Evolutionary conservation across 2,329 filamentous ascomycete species (phyloP).

Genomic region (Malbranchea zuffiana): DNA sequence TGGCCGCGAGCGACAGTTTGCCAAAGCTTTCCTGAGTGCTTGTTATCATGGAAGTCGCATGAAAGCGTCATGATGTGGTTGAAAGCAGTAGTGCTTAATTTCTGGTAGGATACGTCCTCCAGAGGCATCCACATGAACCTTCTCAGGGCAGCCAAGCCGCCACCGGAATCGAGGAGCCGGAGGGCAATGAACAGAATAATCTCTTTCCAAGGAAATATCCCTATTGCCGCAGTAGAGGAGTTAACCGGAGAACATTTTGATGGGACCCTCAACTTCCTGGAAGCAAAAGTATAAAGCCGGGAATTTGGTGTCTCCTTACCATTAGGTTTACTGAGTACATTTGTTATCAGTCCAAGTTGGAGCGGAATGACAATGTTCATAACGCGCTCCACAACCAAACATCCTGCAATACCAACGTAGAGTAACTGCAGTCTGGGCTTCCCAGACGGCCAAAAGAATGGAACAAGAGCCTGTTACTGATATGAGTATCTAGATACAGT

Average conservation of each 20-base stretch:
- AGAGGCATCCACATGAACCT: constrained; percentile 45
- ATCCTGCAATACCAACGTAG: constrained; percentile 54
- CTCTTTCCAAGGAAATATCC: constrained; percentile 42
- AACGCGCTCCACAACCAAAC: constrained; percentile 58
- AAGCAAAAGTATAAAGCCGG: background rate
- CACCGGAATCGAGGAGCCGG: constrained; percentile 41
- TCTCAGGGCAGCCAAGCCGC: constrained; percentile 42
- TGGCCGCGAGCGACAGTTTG: constrained; percentile 54
- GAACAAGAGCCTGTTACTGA: constrained; percentile 53
- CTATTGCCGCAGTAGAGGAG: constrained; percentile 14
- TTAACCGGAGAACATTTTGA: background rate
- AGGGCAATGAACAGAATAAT: constrained; percentile 43
- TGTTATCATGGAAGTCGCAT: constrained; percentile 59
- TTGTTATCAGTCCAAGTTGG: constrained; percentile 68
- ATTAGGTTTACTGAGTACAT: constrained; percentile 48
- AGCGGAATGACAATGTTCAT: constrained; percentile 70
- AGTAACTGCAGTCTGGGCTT: constrained; percentile 57
- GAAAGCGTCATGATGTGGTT: constrained; percentile 58
- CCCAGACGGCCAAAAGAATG: constrained; percentile 65
- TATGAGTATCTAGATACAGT: constrained; percentile 11
- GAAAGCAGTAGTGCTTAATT: constrained; percentile 51
- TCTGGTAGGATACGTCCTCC: constrained; percentile 47
- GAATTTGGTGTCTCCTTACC: constrained; percentile 21
- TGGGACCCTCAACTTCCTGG: background rate
- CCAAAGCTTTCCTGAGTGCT: constrained; percentile 54